These are phyloP conservation scores for Amanita fuliginea DNA, from an alignment of 768 basidiomycete genomes.

Conservation along the genomic window DNA sequence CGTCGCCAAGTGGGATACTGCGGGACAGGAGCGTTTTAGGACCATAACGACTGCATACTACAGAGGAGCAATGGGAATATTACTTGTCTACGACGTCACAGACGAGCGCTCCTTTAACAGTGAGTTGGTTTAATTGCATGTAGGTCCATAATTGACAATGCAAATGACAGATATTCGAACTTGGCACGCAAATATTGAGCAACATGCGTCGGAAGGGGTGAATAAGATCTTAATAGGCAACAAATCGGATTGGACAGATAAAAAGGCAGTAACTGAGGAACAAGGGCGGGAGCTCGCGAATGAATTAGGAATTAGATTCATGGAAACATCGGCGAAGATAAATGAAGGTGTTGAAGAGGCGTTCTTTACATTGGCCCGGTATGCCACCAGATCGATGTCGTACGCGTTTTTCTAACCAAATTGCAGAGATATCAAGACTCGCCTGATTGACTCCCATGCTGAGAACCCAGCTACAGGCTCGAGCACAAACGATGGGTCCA, in stretches of 20 bases:
- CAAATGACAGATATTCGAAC: slow-evolving; percentile 77
- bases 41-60: slow-evolving; percentile 99
- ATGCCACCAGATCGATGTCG: slow-evolving; percentile 15
- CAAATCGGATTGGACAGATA: slow-evolving; percentile 98
- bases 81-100: slow-evolving; percentile 97
- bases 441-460: slow-evolving; percentile 89
- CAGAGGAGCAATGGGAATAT: slow-evolving; percentile 97
- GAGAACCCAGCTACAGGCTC: slow-evolving; percentile 37
- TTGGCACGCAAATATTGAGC: slow-evolving; percentile 97
- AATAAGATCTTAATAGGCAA: slow-evolving; percentile 99
- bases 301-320: slow-evolving; percentile 91
- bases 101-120: slow-evolving; percentile 94
- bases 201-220: slow-evolving; percentile 96
- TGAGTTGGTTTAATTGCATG: slow-evolving; percentile 28
- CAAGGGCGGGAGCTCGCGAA: slow-evolving; percentile 88
- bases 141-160: not conserved
- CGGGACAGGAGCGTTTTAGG: slow-evolving; percentile 96
- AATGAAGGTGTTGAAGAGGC: slow-evolving; percentile 98
- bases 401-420: not conserved
- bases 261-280: slow-evolving; percentile 83
- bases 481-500: slow-evolving; percentile 37
- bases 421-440: slow-evolving; percentile 88
- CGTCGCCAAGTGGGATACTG: slow-evolving; percentile 85
- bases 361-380: slow-evolving; percentile 96
- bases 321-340: slow-evolving; percentile 96